A percentile compares a stretch with the other conserved stretches of the same genome.
These are phyloP conservation scores for Fragilariopsis cylindrus DNA, from an alignment of 108 stramenopile species.

Conservation along the genomic window DNA sequence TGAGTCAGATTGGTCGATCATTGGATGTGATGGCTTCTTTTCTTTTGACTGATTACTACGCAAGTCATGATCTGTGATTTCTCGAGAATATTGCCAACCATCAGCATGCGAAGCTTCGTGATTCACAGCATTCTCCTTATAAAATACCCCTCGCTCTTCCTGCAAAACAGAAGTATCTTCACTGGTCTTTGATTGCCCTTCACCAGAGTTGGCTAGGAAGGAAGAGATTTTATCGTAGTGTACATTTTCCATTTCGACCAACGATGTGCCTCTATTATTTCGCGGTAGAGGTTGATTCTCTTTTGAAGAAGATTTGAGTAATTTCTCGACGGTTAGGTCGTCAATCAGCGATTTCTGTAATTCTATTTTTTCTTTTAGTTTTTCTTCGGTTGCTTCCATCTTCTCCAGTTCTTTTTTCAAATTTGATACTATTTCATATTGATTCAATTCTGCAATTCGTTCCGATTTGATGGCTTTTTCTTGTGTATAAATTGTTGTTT, in stretches of 20 bases:
- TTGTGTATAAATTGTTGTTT: not conserved
- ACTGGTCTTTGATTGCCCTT: conserved; percentile 13
- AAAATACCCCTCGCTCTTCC: conserved; percentile 24
- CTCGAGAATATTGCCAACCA: not conserved
- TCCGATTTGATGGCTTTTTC: too few relatives aligned
- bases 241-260: not conserved
- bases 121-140: conserved; percentile 11
- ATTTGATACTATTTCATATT: too few relatives aligned
- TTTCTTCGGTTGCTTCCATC: not conserved
- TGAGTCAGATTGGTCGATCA: not conserved
- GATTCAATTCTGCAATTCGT: too few relatives aligned
- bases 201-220: conserved; percentile 13
- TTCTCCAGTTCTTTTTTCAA: conserved; percentile 1
- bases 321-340: too few relatives aligned
- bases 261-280: not conserved
- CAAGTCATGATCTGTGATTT: not conserved
- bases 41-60: not conserved
- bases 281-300: not conserved
- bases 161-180: conserved; percentile 27
- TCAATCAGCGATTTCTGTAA: too few relatives aligned
- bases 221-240: conserved; percentile 15
- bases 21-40: not conserved
- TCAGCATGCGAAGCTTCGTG: conserved; percentile 3
- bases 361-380: not conserved
- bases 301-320: not conserved